Percentiles rank a stretch among this genome's conserved stretches.
Evolutionary conservation across 805 yeast species (phyloP).

Genomic region (Cyberlindnera saturnus): DNA sequence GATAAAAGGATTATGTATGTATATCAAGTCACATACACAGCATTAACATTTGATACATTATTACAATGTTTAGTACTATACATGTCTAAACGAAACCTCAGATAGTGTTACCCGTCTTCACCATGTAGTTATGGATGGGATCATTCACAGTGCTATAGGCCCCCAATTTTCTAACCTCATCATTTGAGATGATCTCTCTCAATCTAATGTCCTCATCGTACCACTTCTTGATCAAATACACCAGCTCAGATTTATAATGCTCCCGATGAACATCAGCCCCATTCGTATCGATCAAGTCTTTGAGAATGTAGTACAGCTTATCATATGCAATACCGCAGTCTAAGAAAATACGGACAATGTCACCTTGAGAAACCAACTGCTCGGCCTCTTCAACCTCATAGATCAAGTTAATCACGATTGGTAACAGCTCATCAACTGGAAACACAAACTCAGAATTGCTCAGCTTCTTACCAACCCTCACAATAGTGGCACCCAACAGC

Average conservation of each 20-base stretch:
- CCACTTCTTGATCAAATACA: constrained; percentile 61
- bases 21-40: no score
- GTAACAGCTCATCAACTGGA: constrained; percentile 67
- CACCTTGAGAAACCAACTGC: constrained; percentile 33
- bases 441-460: constrained; percentile 70
- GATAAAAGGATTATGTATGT: no score
- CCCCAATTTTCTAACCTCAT: constrained; percentile 28
- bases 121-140: constrained; percentile 48
- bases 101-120: constrained; percentile 14
- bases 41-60: no score
- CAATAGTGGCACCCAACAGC: constrained; percentile 20
- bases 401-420: constrained; percentile 50
- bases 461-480: constrained; percentile 55
- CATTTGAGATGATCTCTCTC: constrained; percentile 38
- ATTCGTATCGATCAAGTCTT: constrained; percentile 54
- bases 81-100: neutral
- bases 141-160: constrained; percentile 48
- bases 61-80: neutral
- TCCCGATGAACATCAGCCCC: constrained; percentile 44
- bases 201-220: constrained; percentile 57
- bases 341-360: constrained; percentile 54
- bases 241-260: constrained; percentile 51
- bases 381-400: constrained; percentile 37
- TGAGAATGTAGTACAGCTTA: constrained; percentile 58
- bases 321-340: constrained; percentile 60